Evolutionary conservation across 805 yeast genomes (phyloP).

Genomic region (Starmerella stellata): DNA sequence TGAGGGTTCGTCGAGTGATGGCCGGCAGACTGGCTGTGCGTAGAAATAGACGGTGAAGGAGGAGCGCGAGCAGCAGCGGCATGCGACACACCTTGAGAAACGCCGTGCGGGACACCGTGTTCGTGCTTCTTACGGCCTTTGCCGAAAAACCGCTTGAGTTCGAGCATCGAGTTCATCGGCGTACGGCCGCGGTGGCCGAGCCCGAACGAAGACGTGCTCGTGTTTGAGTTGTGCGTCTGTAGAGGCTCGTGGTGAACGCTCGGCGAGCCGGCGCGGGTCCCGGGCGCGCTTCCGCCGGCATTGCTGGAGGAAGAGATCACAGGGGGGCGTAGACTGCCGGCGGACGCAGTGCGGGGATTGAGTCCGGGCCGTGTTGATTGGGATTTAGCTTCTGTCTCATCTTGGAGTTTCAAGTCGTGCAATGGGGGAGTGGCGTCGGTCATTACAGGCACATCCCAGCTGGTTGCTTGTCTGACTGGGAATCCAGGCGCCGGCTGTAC

Average conservation of each 20-base stretch:
- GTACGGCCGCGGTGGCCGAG: background rate
- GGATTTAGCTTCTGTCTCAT: background rate
- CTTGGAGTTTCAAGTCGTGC: background rate
- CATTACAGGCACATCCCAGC: background rate
- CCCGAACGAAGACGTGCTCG: conserved; percentile 9
- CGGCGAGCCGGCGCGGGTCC: conserved; percentile 4
- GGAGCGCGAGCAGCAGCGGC: background rate
- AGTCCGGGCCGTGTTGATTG: background rate
- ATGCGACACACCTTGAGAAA: background rate
- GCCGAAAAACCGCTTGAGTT: conserved; percentile 17
- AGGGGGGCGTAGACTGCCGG: background rate
- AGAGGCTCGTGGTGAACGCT: conserved; percentile 3
- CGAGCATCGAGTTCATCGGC: conserved; percentile 8
- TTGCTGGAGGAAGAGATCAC: too few species aligned
- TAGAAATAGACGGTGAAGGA: background rate
- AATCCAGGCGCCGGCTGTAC: too few species aligned
- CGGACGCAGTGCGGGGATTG: background rate
- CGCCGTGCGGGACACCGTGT: conserved; percentile 5
- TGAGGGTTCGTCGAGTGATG: background rate
- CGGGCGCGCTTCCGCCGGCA: background rate
- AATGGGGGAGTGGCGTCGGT: background rate
- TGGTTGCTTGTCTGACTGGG: background rate
- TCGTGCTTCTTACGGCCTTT: conserved; percentile 15
- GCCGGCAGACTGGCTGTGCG: too few species aligned
- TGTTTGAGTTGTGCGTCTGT: conserved; percentile 2